Percentiles rank a stretch among this genome's conserved stretches.
Evolutionary conservation across 257 asterid species (phyloP).

Genomic region (Solanum corneliomulleri): DNA sequence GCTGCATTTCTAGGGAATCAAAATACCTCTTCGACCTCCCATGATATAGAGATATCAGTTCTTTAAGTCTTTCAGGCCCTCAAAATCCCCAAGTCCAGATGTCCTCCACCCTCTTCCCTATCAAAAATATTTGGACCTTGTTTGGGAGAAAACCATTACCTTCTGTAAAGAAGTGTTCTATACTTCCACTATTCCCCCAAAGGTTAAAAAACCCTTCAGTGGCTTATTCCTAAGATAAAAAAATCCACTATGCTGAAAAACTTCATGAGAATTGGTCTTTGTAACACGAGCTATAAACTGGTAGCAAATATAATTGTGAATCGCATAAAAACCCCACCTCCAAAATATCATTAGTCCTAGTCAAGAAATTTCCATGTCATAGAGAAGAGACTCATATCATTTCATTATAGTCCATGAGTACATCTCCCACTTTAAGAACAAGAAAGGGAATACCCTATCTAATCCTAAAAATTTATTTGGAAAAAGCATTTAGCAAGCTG

Average conservation of each 20-base stretch:
- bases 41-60: no score
- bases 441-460: neutral
- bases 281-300: neutral
- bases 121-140: neutral
- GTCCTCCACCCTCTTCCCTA: neutral
- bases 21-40: neutral
- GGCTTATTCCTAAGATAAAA: neutral
- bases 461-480: neutral
- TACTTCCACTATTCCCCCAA: neutral
- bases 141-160: neutral
- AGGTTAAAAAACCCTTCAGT: neutral
- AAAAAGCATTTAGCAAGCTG: neutral
- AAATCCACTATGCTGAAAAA: neutral
- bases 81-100: rapidly evolving
- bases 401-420: neutral
- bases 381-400: neutral
- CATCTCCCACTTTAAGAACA: neutral
- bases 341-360: no score
- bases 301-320: neutral
- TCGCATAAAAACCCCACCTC: neutral
- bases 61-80: no score
- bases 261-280: no score
- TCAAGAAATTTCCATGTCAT: neutral
- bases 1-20: neutral
- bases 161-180: neutral